Conservation (phyloP, 2,329 filamentous ascomycete species). For the Berkeleyomyces basicola region DNA sequence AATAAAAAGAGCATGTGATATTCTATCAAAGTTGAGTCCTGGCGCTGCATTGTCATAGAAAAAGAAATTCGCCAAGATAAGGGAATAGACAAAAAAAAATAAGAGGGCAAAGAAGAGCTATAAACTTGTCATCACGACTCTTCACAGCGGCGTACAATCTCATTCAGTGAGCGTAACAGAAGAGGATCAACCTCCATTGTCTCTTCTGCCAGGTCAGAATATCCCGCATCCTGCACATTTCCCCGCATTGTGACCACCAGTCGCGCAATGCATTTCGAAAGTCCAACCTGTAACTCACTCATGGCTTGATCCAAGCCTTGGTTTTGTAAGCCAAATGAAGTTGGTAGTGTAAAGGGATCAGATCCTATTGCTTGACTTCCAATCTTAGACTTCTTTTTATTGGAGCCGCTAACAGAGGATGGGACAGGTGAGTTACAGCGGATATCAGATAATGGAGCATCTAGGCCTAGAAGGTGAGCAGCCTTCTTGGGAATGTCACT, state of each 20-base stretch:
- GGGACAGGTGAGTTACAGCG: conserved; percentile 16
- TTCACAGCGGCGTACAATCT: conserved; percentile 11
- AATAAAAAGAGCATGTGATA: not conserved
- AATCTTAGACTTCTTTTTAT: not conserved
- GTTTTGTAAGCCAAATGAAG: conserved; percentile 16
- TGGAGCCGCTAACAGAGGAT: not conserved
- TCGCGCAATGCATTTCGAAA: conserved; percentile 33
- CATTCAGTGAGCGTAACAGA: conserved; percentile 10
- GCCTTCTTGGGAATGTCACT: conserved; percentile 34
- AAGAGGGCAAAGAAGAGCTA: not conserved
- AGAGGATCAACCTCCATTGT: conserved; percentile 7
- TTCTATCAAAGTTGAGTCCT: not conserved
- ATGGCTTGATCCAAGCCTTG: conserved; percentile 23
- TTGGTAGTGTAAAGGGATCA: not conserved
- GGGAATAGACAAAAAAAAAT: not conserved
- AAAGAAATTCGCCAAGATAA: not conserved
- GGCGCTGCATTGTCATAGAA: not conserved
- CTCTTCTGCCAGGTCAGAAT: conserved; percentile 3
- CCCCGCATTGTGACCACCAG: conserved; percentile 32
- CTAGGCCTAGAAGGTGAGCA: conserved; percentile 33
- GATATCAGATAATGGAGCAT: conserved; percentile 13
- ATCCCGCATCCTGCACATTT: not conserved
- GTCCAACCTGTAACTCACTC: conserved; percentile 30
- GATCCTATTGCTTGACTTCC: not conserved
- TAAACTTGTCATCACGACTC: not conserved